Evolutionary conservation across 768 basidiomycete species (phyloP).

Genomic region (Kwoniella newhampshirensis): DNA sequence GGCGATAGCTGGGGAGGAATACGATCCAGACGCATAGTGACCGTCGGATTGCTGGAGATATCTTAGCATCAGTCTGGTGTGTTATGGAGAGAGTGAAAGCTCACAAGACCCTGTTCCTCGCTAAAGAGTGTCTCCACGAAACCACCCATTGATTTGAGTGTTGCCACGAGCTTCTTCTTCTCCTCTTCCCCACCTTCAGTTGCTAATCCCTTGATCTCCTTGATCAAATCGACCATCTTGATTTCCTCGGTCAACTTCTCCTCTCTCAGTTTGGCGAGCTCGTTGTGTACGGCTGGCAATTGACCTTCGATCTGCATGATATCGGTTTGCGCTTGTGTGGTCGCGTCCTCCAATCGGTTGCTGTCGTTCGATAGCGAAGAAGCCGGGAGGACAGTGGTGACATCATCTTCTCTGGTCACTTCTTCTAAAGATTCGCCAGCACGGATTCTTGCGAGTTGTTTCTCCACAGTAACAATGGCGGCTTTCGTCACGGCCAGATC

Average conservation of each 20-base stretch:
- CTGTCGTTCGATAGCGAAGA: conserved; percentile 9
- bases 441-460: conserved; percentile 20
- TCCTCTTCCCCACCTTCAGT: conserved; percentile 23
- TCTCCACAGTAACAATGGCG: conserved; percentile 27
- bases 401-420: conserved; percentile 6
- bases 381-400: conserved; percentile 6
- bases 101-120: conserved; percentile 17
- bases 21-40: conserved; percentile 19
- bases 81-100: background rate
- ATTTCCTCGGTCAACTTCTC: conserved; percentile 29
- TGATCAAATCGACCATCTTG: conserved; percentile 20
- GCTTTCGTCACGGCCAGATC: conserved; percentile 38
- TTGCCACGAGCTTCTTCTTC: conserved; percentile 17
- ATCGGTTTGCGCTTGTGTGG: background rate
- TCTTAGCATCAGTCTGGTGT: too few relatives aligned
- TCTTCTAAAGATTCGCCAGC: background rate
- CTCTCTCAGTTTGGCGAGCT: conserved; percentile 18
- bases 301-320: conserved; percentile 3
- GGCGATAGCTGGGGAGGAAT: conserved; percentile 41
- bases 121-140: conserved; percentile 31
- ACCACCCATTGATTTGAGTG: conserved; percentile 27
- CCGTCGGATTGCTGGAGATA: conserved; percentile 1
- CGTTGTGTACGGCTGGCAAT: conserved; percentile 15
- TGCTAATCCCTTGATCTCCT: conserved; percentile 20
- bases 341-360: background rate